phyloP scores from a whole-genome alignment of 1,284 basidiomycete species.

The Gomphus bonarii region DNA sequence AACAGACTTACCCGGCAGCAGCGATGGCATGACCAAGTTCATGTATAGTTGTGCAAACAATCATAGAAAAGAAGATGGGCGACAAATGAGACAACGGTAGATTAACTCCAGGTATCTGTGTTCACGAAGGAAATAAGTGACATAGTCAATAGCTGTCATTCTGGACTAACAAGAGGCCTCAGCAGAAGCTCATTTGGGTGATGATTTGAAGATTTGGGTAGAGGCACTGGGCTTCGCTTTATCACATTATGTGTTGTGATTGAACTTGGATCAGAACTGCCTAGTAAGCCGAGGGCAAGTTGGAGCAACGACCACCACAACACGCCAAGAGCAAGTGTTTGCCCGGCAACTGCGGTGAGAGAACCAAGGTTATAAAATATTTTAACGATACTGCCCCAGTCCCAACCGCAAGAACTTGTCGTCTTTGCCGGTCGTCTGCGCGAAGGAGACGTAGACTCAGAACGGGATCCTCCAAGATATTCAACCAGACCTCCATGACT shows the following conservation, averaged over 20 bases:
- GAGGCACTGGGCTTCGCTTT: not conserved
- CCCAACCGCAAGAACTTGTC: not conserved
- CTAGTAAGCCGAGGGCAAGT: not conserved
- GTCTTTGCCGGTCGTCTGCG: not conserved
- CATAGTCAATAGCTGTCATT: not conserved
- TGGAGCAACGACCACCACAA: conserved; percentile 3
- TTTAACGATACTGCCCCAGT: not conserved
- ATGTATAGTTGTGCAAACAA: conserved; percentile 51
- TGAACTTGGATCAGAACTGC: not conserved
- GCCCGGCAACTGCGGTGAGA: not conserved
- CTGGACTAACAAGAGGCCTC: not conserved
- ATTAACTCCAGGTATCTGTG: conserved; percentile 65
- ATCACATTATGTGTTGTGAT: not conserved
- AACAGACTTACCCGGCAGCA: conserved; percentile 48
- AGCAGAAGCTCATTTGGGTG: not conserved
- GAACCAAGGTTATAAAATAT: conserved; percentile 2
- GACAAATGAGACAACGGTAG: conserved; percentile 57
- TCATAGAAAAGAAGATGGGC: conserved; percentile 46
- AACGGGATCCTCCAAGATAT: not conserved
- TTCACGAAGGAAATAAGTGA: not conserved
- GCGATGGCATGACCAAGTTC: conserved; percentile 62
- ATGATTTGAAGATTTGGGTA: not conserved
- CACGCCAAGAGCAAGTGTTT: conserved; percentile 2
- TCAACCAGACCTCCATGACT: not conserved
- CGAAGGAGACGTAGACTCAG: not conserved